Conservation (phyloP, 176 grass and related monocot genomes). For the Aegilops speltoides region DNA sequence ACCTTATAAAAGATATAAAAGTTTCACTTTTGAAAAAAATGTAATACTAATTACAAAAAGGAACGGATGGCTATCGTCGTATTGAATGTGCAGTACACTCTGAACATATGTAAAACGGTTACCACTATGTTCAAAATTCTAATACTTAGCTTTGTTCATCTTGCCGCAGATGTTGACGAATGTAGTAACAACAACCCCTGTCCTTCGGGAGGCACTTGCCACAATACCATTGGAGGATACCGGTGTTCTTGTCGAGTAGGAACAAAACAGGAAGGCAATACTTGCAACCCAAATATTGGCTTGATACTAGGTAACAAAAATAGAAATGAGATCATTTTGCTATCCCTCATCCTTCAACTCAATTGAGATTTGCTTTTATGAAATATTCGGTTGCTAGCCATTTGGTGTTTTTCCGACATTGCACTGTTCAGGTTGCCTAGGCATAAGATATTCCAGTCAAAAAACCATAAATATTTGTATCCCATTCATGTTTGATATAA, state of each 20-base stretch:
- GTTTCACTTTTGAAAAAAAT: no score
- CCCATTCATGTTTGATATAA: background rate
- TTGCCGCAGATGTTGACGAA: conserved; percentile 18
- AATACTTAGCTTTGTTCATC: background rate
- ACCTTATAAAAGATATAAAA: no score
- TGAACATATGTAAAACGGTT: background rate
- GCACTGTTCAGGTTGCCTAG: background rate
- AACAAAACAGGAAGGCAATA: background rate
- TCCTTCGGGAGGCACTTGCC: background rate
- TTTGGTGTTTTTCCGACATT: no score
- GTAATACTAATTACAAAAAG: no score
- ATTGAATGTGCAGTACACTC: background rate
- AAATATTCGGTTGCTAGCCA: no score
- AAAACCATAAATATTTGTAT: background rate
- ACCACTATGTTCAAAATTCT: background rate
- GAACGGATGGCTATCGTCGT: background rate
- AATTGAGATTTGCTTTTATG: no score
- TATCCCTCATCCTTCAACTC: no score
- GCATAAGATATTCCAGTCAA: no score
- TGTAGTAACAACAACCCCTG: conserved; percentile 9
- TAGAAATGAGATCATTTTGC: background rate
- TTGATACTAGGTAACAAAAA: conserved; percentile 17
- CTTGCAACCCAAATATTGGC: background rate
- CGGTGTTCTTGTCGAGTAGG: conserved; percentile 14
- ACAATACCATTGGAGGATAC: background rate